Evolutionary conservation across 345 rosid genomes (phyloP).

Genomic region (Gossypium longicalyx): DNA sequence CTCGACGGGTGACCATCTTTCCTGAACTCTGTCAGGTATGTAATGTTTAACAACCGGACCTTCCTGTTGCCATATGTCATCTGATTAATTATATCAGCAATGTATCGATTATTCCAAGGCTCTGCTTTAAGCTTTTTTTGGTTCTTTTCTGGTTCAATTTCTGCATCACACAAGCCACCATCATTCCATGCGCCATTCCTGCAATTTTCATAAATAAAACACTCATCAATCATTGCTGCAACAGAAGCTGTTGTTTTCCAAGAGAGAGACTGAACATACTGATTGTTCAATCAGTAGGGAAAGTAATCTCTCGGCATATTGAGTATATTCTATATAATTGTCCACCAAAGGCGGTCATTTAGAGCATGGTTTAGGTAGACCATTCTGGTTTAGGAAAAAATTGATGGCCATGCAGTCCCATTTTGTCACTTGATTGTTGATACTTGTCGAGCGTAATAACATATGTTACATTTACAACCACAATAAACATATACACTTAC

Average conservation of each 20-base stretch:
- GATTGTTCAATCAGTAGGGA: no score
- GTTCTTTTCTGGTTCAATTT: slow-evolving; percentile 50
- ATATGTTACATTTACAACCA: no score
- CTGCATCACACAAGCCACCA: slow-evolving; percentile 64
- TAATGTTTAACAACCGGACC: slow-evolving; percentile 64
- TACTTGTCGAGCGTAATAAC: no score
- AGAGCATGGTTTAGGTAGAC: no score
- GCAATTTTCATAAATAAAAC: slow-evolving; percentile 12
- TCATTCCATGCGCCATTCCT: slow-evolving; percentile 68
- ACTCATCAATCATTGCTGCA: not conserved
- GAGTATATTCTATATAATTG: no score
- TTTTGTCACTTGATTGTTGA: no score
- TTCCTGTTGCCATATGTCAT: slow-evolving; percentile 39
- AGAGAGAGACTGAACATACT: no score
- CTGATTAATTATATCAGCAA: slow-evolving; percentile 42
- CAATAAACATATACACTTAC: slow-evolving; percentile 25
- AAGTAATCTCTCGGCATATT: no score
- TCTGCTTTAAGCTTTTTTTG: slow-evolving; percentile 44
- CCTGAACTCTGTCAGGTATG: slow-evolving; percentile 65
- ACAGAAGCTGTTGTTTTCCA: not conserved
- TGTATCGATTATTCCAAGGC: slow-evolving; percentile 43
- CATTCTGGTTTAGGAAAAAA: no score
- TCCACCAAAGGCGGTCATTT: no score
- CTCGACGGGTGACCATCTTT: slow-evolving; percentile 75
- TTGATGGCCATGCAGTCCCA: no score